These are phyloP conservation scores for Cairneyella variabilis DNA, from an alignment of 495 filamentous ascomycete genomes.

Conservation along the genomic window DNA sequence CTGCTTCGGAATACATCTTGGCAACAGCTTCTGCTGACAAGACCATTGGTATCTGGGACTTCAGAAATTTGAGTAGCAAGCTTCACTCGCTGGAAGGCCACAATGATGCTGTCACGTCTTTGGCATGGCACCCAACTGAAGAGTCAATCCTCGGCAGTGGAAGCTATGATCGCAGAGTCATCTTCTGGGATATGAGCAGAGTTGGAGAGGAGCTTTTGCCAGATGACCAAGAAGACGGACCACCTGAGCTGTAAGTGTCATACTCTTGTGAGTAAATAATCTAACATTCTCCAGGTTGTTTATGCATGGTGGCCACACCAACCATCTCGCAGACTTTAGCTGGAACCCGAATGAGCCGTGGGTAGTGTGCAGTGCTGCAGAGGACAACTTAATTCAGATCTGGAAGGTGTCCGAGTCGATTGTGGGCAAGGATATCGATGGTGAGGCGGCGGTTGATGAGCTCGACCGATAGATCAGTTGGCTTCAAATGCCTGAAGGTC, in stretches of 20 bases:
- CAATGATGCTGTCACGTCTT: constrained; percentile 79
- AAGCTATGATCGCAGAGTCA: constrained; percentile 86
- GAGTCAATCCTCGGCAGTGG: constrained; percentile 82
- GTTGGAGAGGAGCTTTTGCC: constrained; percentile 92
- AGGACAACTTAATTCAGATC: constrained; percentile 94
- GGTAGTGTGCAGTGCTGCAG: constrained; percentile 89
- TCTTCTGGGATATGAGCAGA: constrained; percentile 92
- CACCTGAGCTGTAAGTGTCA: constrained; percentile 79
- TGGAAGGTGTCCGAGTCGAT: constrained; percentile 94
- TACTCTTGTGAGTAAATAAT: constrained; percentile 1
- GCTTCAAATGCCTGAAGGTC: constrained; percentile 10
- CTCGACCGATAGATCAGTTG: constrained; percentile 48
- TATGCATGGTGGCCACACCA: constrained; percentile 99
- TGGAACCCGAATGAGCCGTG: constrained; percentile 97
- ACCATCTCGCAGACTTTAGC: constrained; percentile 91
- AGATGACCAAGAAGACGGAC: constrained; percentile 94
- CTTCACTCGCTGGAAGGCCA: constrained; percentile 84
- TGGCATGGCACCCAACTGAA: constrained; percentile 92
- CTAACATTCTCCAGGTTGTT: constrained; percentile 60
- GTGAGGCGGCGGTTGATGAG: constrained; percentile 77
- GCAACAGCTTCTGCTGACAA: constrained; percentile 94
- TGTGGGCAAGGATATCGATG: constrained; percentile 73
- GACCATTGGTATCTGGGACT: constrained; percentile 91
- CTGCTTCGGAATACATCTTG: constrained; percentile 75
- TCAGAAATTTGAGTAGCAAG: constrained; percentile 82